These are phyloP conservation scores for Clohesyomyces aquaticus DNA, from an alignment of 495 filamentous ascomycete genomes.

Conservation along the genomic window DNA sequence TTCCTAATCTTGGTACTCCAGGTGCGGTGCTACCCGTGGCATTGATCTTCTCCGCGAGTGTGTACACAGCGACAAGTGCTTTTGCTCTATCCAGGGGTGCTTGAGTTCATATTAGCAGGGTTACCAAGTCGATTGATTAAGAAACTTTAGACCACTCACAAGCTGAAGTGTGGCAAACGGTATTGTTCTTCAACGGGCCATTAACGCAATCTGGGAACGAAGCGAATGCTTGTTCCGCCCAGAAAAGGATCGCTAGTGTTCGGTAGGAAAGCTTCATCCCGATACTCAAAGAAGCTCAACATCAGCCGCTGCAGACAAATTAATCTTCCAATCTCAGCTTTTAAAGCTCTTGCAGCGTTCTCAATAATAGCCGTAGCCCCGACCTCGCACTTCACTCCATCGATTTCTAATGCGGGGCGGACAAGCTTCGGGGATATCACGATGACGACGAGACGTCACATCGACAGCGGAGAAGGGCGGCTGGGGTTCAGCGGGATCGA, in stretches of 20 bases:
- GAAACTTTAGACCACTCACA: slow-evolving; percentile 23
- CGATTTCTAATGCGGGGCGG: slow-evolving; percentile 2
- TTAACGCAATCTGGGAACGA: slow-evolving; percentile 44
- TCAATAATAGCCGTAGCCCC: neutral
- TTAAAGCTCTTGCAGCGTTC: neutral
- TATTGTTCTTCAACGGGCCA: slow-evolving; percentile 48
- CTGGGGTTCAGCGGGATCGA: neutral
- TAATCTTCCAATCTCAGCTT: neutral
- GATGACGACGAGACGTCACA: neutral
- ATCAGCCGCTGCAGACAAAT: neutral
- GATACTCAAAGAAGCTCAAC: neutral
- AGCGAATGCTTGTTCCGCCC: slow-evolving; percentile 8
- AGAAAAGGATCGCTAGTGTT: neutral
- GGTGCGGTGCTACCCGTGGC: slow-evolving; percentile 59
- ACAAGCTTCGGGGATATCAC: neutral
- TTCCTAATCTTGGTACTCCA: slow-evolving; percentile 60
- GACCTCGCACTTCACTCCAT: neutral
- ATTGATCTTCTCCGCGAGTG: slow-evolving; percentile 60
- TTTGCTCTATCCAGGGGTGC: slow-evolving; percentile 48
- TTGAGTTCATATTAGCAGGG: slow-evolving; percentile 5
- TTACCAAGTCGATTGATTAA: neutral
- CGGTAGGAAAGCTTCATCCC: neutral
- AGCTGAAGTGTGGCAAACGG: slow-evolving; percentile 51
- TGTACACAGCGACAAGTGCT: slow-evolving; percentile 48
- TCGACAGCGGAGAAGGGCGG: neutral